Evolutionary conservation across 1,139 yeast genomes (phyloP).

Genomic region (Candida tropicalis): DNA sequence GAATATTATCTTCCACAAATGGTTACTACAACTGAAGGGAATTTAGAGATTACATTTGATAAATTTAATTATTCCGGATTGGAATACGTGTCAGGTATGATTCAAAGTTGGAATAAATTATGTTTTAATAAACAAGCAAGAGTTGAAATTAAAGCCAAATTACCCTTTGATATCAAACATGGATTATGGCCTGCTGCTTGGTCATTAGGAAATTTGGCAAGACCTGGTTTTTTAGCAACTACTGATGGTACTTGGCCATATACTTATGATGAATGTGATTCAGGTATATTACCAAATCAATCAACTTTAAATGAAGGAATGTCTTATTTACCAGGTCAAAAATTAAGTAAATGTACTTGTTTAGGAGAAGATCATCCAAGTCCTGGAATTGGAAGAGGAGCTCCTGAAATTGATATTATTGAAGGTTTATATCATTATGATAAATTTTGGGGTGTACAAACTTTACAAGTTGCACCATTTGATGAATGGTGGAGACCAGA

Average conservation of each 20-base stretch:
- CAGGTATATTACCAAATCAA: slow-evolving; percentile 34
- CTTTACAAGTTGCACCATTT: slow-evolving; percentile 36
- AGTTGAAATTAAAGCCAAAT: slow-evolving; percentile 26
- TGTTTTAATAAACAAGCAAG: slow-evolving; percentile 31
- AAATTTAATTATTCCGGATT: slow-evolving; percentile 28
- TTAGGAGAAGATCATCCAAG: slow-evolving; percentile 34
- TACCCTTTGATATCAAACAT: slow-evolving; percentile 25
- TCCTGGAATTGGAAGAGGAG: slow-evolving; percentile 33
- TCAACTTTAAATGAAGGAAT: slow-evolving; percentile 30
- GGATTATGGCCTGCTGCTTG: slow-evolving; percentile 39
- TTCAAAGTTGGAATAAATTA: slow-evolving; percentile 35
- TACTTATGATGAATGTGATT: slow-evolving; percentile 33
- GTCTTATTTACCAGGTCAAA: slow-evolving; percentile 33
- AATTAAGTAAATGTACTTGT: slow-evolving; percentile 29
- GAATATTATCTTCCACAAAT: slow-evolving; percentile 37
- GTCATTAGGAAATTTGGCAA: slow-evolving; percentile 34
- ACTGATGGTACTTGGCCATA: slow-evolving; percentile 41
- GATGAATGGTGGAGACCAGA: slow-evolving; percentile 40
- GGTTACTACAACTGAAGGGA: slow-evolving; percentile 29
- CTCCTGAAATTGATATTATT: slow-evolving; percentile 36
- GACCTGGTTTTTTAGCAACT: slow-evolving; percentile 34
- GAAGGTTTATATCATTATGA: slow-evolving; percentile 30
- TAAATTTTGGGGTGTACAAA: slow-evolving; percentile 29
- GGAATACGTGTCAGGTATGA: slow-evolving; percentile 31
- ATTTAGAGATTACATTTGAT: slow-evolving; percentile 25